Percentiles rank a stretch among this genome's conserved stretches.
Conservation (phyloP, 176 grass and related monocot genomes). For the Eragrostis curvula region DNA sequence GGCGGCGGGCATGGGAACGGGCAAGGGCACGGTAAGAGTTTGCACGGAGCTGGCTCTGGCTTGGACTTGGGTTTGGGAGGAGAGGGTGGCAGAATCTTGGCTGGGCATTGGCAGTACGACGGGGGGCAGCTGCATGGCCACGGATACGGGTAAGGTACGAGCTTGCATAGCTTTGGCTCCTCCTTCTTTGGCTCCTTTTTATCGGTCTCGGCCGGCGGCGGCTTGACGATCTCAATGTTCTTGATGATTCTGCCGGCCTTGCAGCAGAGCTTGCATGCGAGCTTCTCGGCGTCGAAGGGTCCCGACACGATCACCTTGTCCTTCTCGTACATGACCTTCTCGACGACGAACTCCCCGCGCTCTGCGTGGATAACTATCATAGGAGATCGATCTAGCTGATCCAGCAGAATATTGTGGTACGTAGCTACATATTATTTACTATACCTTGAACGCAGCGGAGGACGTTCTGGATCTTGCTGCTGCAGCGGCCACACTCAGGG, state of each 20-base stretch:
- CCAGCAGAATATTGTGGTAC: no score
- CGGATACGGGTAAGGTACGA: conserved; percentile 4
- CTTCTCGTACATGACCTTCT: conserved; percentile 68
- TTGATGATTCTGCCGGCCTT: conserved; percentile 61
- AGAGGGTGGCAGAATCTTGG: no score
- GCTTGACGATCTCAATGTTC: conserved; percentile 32
- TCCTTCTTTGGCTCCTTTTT: neutral
- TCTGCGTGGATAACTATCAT: conserved; percentile 17
- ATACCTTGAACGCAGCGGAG: conserved; percentile 63
- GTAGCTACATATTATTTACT: no score
- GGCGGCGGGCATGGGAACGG: neutral
- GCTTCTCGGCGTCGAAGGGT: conserved; percentile 61
- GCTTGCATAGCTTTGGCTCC: neutral
- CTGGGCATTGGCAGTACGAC: neutral
- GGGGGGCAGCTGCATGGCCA: conserved; percentile 1
- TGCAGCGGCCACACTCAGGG: conserved; percentile 56
- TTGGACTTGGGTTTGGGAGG: neutral
- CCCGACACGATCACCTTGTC: conserved; percentile 63
- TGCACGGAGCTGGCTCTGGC: neutral
- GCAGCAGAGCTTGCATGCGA: conserved; percentile 61
- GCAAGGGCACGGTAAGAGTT: neutral
- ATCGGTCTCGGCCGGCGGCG: neutral
- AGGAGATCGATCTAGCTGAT: no score
- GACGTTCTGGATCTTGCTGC: conserved; percentile 59
- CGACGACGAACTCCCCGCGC: conserved; percentile 46